phyloP scores from a whole-genome alignment of 768 basidiomycete genomes.

The Boletus rubroflammeus region DNA sequence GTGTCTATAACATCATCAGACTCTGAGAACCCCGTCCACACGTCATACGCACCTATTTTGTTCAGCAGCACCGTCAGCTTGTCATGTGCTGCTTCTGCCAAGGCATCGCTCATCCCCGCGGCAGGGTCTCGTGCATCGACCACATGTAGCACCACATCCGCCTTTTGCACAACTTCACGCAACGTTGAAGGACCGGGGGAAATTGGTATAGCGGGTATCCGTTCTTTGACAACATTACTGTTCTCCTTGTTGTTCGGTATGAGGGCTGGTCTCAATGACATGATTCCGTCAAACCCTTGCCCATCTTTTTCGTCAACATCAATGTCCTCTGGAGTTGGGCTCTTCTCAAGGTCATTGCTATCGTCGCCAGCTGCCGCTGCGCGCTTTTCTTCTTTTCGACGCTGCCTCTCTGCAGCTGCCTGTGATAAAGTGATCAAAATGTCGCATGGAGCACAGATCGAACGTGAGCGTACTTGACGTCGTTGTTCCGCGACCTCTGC shows the following conservation, averaged over 20 bases:
- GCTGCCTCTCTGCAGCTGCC: slow-evolving; percentile 76
- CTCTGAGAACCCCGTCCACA: background rate
- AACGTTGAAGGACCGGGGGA: slow-evolving; percentile 28
- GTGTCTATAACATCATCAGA: slow-evolving; percentile 48
- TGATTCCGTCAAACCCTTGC: slow-evolving; percentile 39
- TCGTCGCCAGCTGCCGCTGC: slow-evolving; percentile 33
- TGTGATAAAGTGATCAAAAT: slow-evolving; percentile 27
- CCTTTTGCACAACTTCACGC: slow-evolving; percentile 57
- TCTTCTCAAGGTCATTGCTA: slow-evolving; percentile 25
- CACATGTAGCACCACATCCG: slow-evolving; percentile 77
- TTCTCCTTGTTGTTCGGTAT: background rate
- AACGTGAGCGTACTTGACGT: slow-evolving; percentile 46
- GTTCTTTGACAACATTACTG: background rate
- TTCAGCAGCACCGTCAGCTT: slow-evolving; percentile 71
- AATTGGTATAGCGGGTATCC: slow-evolving; percentile 19
- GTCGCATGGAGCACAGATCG: background rate
- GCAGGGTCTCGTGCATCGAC: slow-evolving; percentile 84
- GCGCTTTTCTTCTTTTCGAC: slow-evolving; percentile 63
- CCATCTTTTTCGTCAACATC: slow-evolving; percentile 30
- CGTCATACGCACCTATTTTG: slow-evolving; percentile 69
- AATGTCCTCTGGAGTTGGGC: slow-evolving; percentile 26
- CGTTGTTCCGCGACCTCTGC: slow-evolving; percentile 86
- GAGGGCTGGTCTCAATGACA: slow-evolving; percentile 16
- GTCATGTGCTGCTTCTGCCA: slow-evolving; percentile 39
- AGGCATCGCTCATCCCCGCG: slow-evolving; percentile 66